These are phyloP conservation scores for Sequoiadendron giganteum DNA, from an alignment of 75 land plant genomes.

Conservation along the genomic window DNA sequence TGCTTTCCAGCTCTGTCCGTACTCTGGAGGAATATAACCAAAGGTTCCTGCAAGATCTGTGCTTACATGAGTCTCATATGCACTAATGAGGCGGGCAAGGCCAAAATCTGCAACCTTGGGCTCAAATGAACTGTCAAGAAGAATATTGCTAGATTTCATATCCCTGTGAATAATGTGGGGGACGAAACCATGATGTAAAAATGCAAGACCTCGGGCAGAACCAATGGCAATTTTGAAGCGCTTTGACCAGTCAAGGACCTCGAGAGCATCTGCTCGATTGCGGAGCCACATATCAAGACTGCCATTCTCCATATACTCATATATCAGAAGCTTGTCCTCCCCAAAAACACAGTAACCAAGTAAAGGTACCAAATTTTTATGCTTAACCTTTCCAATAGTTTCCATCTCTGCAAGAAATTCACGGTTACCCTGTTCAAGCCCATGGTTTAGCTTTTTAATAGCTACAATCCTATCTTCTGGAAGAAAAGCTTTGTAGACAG, in stretches of 20 bases:
- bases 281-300: conserved; percentile 64
- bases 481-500: conserved; percentile 55
- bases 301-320: conserved; percentile 69
- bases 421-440: conserved; percentile 43
- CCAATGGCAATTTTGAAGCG: conserved; percentile 54
- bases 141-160: conserved; percentile 77
- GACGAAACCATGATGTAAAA: conserved; percentile 64
- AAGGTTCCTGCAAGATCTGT: conserved; percentile 72
- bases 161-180: conserved; percentile 78
- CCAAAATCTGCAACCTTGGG: conserved; percentile 76
- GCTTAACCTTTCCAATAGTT: conserved; percentile 75
- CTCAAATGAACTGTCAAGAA: conserved; percentile 54
- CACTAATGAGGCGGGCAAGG: conserved; percentile 66
- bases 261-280: conserved; percentile 46
- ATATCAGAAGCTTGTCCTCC: conserved; percentile 64
- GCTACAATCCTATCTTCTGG: conserved; percentile 48
- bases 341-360: conserved; percentile 63
- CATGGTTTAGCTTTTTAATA: conserved; percentile 50
- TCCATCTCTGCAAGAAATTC: conserved; percentile 80
- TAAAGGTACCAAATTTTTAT: conserved; percentile 53
- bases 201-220: conserved; percentile 59
- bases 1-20: conserved; percentile 51
- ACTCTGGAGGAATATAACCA: conserved; percentile 74
- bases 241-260: conserved; percentile 45
- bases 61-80: conserved; percentile 73